Evolutionary conservation across 202 grass and related monocot species (phyloP).

Genomic region (Cymbopogon flexuosus): DNA sequence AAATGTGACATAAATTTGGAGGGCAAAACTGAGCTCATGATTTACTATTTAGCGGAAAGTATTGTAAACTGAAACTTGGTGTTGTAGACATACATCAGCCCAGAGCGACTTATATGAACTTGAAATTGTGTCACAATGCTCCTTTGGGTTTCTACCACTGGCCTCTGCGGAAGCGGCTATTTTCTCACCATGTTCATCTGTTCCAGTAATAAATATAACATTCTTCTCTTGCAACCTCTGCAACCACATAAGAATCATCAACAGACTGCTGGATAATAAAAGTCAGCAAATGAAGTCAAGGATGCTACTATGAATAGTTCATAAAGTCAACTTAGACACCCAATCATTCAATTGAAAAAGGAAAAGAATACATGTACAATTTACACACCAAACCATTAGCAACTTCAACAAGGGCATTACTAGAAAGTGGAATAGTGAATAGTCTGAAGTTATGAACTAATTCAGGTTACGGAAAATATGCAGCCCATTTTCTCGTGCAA

Average conservation of each 20-base stretch:
- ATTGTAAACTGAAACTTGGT: constrained; percentile 1
- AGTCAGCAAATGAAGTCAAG: not conserved
- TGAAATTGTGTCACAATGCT: constrained; percentile 78
- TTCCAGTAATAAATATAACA: constrained; percentile 89
- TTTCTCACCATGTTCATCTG: constrained; percentile 96
- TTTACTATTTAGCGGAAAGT: constrained; percentile 8
- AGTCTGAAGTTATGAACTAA: not conserved
- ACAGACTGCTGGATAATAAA: not conserved
- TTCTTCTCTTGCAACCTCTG: constrained; percentile 85
- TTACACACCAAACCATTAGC: not conserved
- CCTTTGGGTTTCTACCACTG: constrained; percentile 65
- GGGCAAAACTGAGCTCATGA: constrained; percentile 18
- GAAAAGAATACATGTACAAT: not conserved
- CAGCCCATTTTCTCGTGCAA: not conserved
- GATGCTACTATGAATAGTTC: not conserved
- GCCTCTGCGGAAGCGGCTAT: constrained; percentile 74
- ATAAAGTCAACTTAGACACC: not conserved
- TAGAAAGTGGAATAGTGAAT: not conserved
- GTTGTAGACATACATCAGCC: constrained; percentile 49
- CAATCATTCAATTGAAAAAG: not conserved
- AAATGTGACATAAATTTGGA: constrained; percentile 30
- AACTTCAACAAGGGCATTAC: not conserved
- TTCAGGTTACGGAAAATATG: not conserved
- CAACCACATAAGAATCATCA: constrained; percentile 26
- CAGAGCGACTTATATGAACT: constrained; percentile 66